Conservation (phyloP, 768 basidiomycete genomes). For the Leucocoprinus birnbaumii region DNA sequence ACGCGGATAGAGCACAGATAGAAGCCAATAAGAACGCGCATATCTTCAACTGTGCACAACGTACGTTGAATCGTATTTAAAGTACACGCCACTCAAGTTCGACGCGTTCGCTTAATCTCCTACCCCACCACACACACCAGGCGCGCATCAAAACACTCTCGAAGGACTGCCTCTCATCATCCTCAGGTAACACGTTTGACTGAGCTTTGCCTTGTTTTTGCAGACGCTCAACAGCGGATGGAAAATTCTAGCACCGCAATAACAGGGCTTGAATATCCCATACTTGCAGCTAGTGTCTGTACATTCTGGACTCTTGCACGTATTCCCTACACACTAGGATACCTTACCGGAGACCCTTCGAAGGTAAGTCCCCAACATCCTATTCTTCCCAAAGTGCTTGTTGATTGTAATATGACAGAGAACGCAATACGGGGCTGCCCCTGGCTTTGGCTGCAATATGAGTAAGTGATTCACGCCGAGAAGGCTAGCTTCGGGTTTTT, state of each 20-base stretch:
- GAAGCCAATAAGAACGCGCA: constrained; percentile 9
- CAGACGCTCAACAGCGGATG: no score
- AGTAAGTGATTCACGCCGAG: no score
- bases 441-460: not conserved
- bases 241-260: constrained; percentile 39
- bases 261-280: constrained; percentile 37
- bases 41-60: constrained; percentile 14
- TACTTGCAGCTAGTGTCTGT: constrained; percentile 33
- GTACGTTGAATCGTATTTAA: constrained; percentile 17
- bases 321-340: constrained; percentile 43
- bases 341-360: constrained; percentile 38
- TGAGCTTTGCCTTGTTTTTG: not conserved
- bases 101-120: no score
- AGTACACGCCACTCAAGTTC: no score
- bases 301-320: constrained; percentile 39
- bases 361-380: constrained; percentile 25
- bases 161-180: constrained; percentile 45
- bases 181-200: constrained; percentile 31
- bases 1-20: constrained; percentile 10
- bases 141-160: constrained; percentile 68
- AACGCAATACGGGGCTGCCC: not conserved
- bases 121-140: constrained; percentile 29
- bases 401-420: not conserved
- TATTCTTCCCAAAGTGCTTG: no score
- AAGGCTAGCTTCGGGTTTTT: no score